Base-by-base conservation (phyloP, 805 yeast genomes). In the Yamadazyma paraphyllophila region DNA sequence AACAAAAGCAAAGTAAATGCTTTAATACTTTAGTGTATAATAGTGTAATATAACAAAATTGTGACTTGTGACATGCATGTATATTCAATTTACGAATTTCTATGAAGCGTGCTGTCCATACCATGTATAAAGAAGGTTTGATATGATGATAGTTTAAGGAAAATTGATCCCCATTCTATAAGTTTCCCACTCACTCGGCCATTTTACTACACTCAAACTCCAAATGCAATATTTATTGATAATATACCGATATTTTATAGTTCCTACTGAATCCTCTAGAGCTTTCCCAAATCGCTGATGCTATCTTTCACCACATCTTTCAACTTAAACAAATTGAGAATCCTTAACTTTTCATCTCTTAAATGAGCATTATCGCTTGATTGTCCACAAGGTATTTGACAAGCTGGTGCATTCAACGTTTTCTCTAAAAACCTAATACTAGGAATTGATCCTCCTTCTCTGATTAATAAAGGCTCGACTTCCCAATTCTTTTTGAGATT, bases 361-460 rank as follows among this genome's bases (percentile, higher is more conserved):
- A 92, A 76, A 69, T 92, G 99, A 1, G 97, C 98, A 58, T 89
- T 88, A 62, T 94, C 98, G 36, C 94, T 81, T 1, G 92, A 79
- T 67, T 92, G 99, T 0, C 98, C 99, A 59, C 97, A 89, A 2
- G 99, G 98, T 29, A 94, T 79, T 63, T 94, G 98, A 0, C 92
- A 95, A 1, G 97, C 98, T 20, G 88, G 88, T 2, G 98, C 96
- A 43, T 75, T 65, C 53, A 92, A 87, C 10, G 77, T 71, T 62
- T 87, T 87, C 57, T 92, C 99, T 52, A 92, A 67, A 49, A 85
- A 85, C 51, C 97, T 68, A 7, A 94, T 82, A 9, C 92, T 84
- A 1, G 99, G 97, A 61, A 92, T 90, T 0, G 97, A 88, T 0
- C 99, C 99, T 49, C 99, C 99, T 68, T 94, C 99, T 53, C 98